Evolutionary conservation across 2,329 filamentous ascomycete species (phyloP).

Genomic region (Fusarium nisikadoi): DNA sequence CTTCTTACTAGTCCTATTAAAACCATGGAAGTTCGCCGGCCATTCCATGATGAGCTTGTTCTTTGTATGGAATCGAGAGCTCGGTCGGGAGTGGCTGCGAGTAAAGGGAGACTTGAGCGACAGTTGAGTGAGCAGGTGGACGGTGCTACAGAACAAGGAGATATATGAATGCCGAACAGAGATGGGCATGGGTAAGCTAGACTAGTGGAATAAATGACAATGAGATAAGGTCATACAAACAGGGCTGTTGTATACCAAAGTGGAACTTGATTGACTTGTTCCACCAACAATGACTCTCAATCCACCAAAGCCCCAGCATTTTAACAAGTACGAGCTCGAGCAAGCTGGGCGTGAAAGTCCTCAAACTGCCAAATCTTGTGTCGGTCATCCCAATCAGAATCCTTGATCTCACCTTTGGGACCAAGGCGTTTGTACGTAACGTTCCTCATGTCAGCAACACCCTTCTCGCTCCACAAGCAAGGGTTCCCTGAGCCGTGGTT

Average conservation of each 20-base stretch:
- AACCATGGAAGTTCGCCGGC: too few species aligned
- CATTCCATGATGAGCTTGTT: too few species aligned
- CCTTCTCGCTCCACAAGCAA: background rate
- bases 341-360: background rate
- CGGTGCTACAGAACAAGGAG: too few species aligned
- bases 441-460: rapidly evolving
- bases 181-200: too few species aligned
- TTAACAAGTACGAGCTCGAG: background rate
- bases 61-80: too few species aligned
- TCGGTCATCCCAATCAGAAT: background rate
- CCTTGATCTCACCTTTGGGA: background rate
- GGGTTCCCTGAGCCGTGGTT: background rate
- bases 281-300: background rate
- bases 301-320: background rate
- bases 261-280: too few species aligned
- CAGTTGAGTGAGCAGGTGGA: too few species aligned
- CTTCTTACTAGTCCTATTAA: too few species aligned
- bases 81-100: too few species aligned
- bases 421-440: background rate
- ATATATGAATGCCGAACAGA: too few species aligned
- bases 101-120: too few species aligned
- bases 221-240: background rate
- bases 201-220: too few species aligned
- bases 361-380: background rate
- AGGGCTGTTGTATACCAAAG: background rate